phyloP scores from a whole-genome alignment of 352 stramenopile genomes.

The Pelagophyceae sp. region DNA sequence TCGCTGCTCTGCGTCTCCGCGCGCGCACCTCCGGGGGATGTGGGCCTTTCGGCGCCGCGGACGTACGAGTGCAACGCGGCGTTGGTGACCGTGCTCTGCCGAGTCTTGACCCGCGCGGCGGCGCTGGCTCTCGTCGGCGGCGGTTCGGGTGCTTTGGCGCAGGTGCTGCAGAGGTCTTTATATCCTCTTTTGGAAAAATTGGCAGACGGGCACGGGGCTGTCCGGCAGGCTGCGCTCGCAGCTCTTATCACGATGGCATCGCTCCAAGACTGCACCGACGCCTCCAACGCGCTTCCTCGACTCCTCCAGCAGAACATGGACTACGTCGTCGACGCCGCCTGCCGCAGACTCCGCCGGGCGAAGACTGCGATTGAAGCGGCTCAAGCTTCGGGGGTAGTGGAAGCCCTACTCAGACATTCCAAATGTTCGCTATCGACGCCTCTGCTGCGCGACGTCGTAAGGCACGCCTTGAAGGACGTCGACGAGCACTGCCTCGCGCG shows the following conservation, averaged over 20 bases:
- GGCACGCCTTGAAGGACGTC: slow-evolving; percentile 1
- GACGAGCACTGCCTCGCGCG: slow-evolving; percentile 1
- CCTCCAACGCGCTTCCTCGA: not conserved
- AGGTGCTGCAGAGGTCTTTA: not conserved
- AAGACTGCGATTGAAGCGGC: not conserved
- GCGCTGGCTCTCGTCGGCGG: not conserved
- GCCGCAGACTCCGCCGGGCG: not conserved
- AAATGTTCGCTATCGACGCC: not conserved
- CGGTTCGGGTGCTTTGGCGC: not conserved
- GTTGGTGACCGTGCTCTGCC: not conserved
- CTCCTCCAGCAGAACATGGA: not conserved
- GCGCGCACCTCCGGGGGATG: too few relatives aligned
- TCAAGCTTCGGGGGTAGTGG: not conserved
- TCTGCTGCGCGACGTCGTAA: not conserved
- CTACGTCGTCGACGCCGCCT: slow-evolving; percentile 8
- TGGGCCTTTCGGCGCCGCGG: too few relatives aligned
- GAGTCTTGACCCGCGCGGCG: not conserved
- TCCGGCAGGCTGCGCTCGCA: not conserved
- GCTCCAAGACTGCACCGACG: not conserved
- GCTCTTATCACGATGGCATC: not conserved
- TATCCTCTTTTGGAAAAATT: slow-evolving; percentile 4
- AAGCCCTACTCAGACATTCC: not conserved
- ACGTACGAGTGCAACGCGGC: too few relatives aligned
- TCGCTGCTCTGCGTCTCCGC: too few relatives aligned
- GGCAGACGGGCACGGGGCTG: not conserved